Conservation (phyloP, 2,329 filamentous ascomycete genomes). For the Talaromyces verruculosus region DNA sequence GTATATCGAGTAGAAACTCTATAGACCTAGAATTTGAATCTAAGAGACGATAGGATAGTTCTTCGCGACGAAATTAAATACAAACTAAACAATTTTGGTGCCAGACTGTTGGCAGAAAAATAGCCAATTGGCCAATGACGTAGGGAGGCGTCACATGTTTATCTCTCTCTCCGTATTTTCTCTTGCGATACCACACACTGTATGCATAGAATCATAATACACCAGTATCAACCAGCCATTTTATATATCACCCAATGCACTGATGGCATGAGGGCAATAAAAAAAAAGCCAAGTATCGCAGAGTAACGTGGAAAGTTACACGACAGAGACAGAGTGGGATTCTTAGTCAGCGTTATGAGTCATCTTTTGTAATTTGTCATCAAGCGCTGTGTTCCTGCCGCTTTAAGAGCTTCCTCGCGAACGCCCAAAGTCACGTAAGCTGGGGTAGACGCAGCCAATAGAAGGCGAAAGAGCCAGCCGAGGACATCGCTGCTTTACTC, state of each 20-base stretch:
- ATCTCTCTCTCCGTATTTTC: not conserved
- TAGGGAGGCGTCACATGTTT: not conserved
- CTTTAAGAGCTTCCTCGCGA: not conserved
- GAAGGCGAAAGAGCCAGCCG: not conserved
- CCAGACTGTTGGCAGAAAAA: not conserved
- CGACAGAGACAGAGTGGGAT: not conserved
- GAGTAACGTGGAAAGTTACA: not conserved
- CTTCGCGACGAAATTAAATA: not conserved
- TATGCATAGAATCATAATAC: not conserved
- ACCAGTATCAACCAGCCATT: not conserved
- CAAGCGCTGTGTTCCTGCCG: not conserved
- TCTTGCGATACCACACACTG: too few species aligned
- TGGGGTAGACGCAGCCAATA: not conserved
- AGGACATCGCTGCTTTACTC: not conserved
- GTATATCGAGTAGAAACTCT: not conserved
- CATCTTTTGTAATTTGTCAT: not conserved
- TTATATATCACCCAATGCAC: not conserved
- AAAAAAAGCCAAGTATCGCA: not conserved
- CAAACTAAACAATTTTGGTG: not conserved
- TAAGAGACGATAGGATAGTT: not conserved
- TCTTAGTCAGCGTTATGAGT: slow-evolving; percentile 4
- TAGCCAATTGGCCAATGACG: not conserved
- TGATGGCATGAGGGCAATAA: not conserved
- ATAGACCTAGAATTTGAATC: not conserved
- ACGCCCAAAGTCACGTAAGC: not conserved